Evolutionary conservation across 306 rosid species (phyloP).

Genomic region (Quercus gilva): DNA sequence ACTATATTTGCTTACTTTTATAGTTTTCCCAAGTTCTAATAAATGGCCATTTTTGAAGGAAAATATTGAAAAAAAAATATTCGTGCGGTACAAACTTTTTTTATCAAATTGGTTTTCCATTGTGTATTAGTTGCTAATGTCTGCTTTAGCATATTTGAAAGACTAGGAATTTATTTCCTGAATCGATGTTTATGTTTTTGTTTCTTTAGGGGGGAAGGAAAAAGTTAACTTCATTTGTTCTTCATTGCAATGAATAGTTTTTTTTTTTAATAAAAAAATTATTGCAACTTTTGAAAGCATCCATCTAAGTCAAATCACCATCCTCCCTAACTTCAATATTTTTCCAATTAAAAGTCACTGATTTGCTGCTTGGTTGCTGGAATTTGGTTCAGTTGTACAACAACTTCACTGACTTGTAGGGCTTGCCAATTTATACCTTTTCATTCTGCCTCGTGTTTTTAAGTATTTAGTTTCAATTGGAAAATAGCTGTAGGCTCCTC

Average conservation of each 20-base stretch:
- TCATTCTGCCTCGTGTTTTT: neutral
- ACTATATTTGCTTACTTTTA: neutral
- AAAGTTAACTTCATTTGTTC: neutral
- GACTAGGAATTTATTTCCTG: too few species aligned
- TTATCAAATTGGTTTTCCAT: neutral
- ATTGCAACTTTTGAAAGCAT: neutral
- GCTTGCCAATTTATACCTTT: neutral
- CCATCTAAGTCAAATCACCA: neutral
- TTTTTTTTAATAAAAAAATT: neutral
- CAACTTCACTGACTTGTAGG: neutral
- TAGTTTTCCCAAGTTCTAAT: neutral
- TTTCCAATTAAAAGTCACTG: neutral
- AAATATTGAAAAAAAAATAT: too few species aligned
- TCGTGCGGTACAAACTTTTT: neutral
- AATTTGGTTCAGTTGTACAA: neutral
- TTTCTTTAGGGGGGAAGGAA: too few species aligned
- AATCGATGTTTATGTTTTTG: too few species aligned
- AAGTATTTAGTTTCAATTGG: neutral
- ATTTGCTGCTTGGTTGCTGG: neutral
- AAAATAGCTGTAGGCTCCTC: neutral
- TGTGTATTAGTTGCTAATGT: neutral
- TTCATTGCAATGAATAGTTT: neutral
- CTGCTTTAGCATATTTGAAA: too few species aligned
- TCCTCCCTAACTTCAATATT: neutral
- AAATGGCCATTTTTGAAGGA: neutral